Evolutionary conservation across 805 yeast genomes (phyloP).

Genomic region (Wickerhamiella parazyma): DNA sequence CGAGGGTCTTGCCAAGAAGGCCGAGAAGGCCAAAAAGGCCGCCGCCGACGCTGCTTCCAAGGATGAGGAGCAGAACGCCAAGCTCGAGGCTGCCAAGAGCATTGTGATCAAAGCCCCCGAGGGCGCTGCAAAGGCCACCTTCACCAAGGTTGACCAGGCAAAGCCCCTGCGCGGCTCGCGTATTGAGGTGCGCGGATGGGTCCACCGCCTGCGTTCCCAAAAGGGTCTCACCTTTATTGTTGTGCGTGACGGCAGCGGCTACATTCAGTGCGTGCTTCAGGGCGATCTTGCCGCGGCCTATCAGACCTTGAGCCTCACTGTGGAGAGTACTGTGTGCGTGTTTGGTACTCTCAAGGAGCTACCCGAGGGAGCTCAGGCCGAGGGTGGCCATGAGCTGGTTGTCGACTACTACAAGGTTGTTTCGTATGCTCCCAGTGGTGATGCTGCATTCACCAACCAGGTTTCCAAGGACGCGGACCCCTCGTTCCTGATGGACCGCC

Average conservation of each 20-base stretch:
- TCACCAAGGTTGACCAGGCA: conserved; percentile 48
- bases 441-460: conserved; percentile 87
- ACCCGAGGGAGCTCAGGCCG: conserved; percentile 95
- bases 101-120: conserved; percentile 63
- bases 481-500: conserved; percentile 77
- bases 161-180: conserved; percentile 49
- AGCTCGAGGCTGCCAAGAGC: conserved; percentile 64
- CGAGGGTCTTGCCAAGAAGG: conserved; percentile 76
- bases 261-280: conserved; percentile 66
- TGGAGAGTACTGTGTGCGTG: conserved; percentile 72
- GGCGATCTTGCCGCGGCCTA: conserved; percentile 91
- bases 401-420: conserved; percentile 83
- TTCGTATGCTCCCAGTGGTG: conserved; percentile 94
- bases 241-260: conserved; percentile 92
- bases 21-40: conserved; percentile 46
- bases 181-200: conserved; percentile 82
- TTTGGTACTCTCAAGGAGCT: conserved; percentile 70
- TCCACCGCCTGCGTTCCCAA: conserved; percentile 85
- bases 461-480: conserved; percentile 92
- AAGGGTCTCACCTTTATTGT: conserved; percentile 86
- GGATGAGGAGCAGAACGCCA: conserved; percentile 52
- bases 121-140: conserved; percentile 54
- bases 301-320: conserved; percentile 68
- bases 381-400: conserved; percentile 88
- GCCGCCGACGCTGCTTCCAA: conserved; percentile 39